These are phyloP conservation scores for Immersiella caudata DNA, from an alignment of 495 filamentous ascomycete genomes.

Conservation along the genomic window DNA sequence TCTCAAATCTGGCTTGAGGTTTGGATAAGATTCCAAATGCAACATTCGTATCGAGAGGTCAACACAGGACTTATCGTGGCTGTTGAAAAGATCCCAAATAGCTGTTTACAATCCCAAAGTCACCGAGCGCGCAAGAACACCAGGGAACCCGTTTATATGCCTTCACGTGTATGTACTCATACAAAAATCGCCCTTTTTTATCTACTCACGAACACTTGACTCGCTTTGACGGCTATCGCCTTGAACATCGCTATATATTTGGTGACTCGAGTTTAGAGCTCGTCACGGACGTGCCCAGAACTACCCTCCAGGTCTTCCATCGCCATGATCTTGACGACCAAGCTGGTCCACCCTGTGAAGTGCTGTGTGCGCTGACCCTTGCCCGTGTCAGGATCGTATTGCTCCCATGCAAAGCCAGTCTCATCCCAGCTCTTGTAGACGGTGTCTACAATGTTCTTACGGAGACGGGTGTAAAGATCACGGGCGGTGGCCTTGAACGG, in stretches of 20 bases:
- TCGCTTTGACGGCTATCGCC: background rate
- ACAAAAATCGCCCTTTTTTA: background rate
- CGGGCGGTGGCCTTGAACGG: slow-evolving; percentile 70
- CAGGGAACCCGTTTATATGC: no score
- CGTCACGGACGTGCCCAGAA: slow-evolving; percentile 33
- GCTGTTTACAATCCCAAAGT: no score
- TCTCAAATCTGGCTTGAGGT: no score
- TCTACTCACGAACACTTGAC: background rate
- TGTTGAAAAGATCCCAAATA: no score
- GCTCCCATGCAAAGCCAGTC: slow-evolving; percentile 98
- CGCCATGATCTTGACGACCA: slow-evolving; percentile 96
- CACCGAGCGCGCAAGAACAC: no score
- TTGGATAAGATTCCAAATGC: no score
- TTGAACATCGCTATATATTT: background rate
- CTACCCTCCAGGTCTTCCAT: slow-evolving; percentile 58
- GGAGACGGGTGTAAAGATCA: slow-evolving; percentile 74
- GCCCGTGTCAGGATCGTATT: slow-evolving; percentile 94
- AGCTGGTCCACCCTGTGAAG: slow-evolving; percentile 97
- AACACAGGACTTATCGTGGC: no score
- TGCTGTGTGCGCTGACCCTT: slow-evolving; percentile 93
- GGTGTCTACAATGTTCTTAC: slow-evolving; percentile 84
- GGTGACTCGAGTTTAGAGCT: slow-evolving; percentile 30
- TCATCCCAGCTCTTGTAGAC: slow-evolving; percentile 85
- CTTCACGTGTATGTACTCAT: no score
- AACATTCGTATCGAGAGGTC: no score